These are phyloP conservation scores for Xylaria palmicola DNA, from an alignment of 495 filamentous ascomycete species.

Conservation along the genomic window DNA sequence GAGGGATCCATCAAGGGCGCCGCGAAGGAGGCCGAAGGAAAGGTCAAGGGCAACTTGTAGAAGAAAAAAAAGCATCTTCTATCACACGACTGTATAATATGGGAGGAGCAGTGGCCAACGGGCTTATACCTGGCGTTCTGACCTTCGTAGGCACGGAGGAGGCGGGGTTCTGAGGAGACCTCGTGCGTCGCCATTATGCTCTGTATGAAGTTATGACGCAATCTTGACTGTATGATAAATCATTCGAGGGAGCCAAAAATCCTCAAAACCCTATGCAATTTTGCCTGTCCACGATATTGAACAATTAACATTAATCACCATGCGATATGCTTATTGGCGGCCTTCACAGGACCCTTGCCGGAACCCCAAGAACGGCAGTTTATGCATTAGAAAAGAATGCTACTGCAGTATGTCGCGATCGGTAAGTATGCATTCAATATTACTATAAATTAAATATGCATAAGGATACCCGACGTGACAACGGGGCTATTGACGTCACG, in stretches of 20 bases:
- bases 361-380: too few species aligned
- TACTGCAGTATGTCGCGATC: too few species aligned
- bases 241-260: too few species aligned
- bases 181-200: background rate
- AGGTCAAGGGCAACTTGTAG: conserved; percentile 30
- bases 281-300: too few species aligned
- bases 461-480: background rate
- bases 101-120: background rate
- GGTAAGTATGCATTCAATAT: too few species aligned
- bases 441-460: too few species aligned
- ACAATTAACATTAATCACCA: too few species aligned
- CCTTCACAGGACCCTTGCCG: too few species aligned
- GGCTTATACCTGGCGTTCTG: background rate
- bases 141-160: background rate
- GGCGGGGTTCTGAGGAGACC: background rate
- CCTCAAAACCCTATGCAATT: too few species aligned
- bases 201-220: conserved; percentile 23
- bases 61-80: too few species aligned
- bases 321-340: too few species aligned
- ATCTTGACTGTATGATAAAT: background rate
- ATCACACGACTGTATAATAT: background rate
- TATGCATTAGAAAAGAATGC: too few species aligned
- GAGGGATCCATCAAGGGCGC: conserved; percentile 32
- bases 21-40: conserved; percentile 23
- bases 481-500: background rate